Evolutionary conservation across 768 basidiomycete genomes (phyloP).

Genomic region (Amanita exitialis): DNA sequence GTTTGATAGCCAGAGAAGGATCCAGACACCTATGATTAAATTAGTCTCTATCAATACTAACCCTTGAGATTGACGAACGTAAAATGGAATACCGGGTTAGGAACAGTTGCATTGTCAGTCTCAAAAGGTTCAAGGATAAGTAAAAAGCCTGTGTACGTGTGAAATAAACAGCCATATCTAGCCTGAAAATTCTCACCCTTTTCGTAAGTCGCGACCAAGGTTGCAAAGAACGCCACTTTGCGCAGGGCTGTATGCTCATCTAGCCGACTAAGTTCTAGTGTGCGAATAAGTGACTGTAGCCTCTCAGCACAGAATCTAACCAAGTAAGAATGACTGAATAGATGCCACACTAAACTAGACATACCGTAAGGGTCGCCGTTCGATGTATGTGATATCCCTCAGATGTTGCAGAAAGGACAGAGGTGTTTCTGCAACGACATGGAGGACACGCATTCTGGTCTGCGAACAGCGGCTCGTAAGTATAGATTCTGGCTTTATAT

Average conservation of each 20-base stretch:
- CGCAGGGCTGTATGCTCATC: conserved; percentile 91
- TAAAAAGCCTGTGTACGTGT: conserved; percentile 63
- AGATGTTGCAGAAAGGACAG: conserved; percentile 94
- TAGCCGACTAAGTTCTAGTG: conserved; percentile 77
- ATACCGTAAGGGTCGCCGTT: conserved; percentile 83
- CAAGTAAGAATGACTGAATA: not conserved
- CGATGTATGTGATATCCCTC: conserved; percentile 98
- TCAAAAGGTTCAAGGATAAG: conserved; percentile 98
- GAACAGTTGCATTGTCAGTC: conserved; percentile 96
- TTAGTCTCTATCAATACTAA: not conserved
- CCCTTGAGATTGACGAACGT: conserved; percentile 37
- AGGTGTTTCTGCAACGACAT: conserved; percentile 98
- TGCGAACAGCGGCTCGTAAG: conserved; percentile 18
- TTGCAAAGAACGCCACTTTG: conserved; percentile 94
- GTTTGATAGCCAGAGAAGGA: conserved; percentile 94
- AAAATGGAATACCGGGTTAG: conserved; percentile 97
- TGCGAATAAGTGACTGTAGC: conserved; percentile 86
- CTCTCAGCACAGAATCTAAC: conserved; percentile 92
- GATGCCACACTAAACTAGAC: conserved; percentile 10
- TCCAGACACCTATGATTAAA: conserved; percentile 72
- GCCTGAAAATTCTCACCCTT: conserved; percentile 47
- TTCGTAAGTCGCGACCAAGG: conserved; percentile 95
- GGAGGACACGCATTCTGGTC: conserved; percentile 98
- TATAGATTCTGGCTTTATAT: not conserved
- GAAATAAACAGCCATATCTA: not conserved